Evolutionary conservation across 2,329 filamentous ascomycete genomes (phyloP), one percentile per base, ranked within the genome.

Genomic region (Verticillium dahliae): DNA sequence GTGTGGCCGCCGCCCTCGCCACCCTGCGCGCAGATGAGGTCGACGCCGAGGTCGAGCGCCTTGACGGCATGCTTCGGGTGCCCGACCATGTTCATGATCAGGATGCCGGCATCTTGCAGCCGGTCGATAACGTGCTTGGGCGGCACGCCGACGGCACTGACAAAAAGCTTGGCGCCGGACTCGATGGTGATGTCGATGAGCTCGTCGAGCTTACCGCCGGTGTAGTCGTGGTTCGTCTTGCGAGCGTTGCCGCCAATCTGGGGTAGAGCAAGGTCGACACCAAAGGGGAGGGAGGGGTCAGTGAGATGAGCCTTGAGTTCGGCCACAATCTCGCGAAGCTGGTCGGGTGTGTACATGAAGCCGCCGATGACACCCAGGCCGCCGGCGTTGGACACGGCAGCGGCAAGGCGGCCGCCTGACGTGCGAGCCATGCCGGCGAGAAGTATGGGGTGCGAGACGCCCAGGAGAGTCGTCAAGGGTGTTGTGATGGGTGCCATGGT

Each of bases 41-140:
- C 94, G 10, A 96, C 92, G 54, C 94, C 94, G 0, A 89, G 85
- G 58, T 92, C 86, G 4, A 98, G 80, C 2, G 93, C 93, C 78
- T 97, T 97, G 73, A 89, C 85, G 1, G 93, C 93, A 74, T 98
- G 94, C 73, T 90, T 92, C 1, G 94, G 93, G 69, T 93, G 90
- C 0, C 94, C 94, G 22, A 97, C 92, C 93, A 97, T 97, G 74
- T 97, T 97, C 92, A 97, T 97, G 39, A 97, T 82, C 62, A 96
- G 72, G 50, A 98, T 90, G 0, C 90, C 90, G 0, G 90, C 89
- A 9, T 82, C 81, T 71, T 98, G 94, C 55, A 98, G 80, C 56
- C 86, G 79, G 67, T 91, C 86, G 62, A 97, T 89, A 4, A 93
- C 85, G 62, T 80, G 75, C 56, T 80, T 78, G 0, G 93, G 91